phyloP scores from a whole-genome alignment of 2,329 filamentous ascomycete species.

The Diaporthe citrichinensis region DNA sequence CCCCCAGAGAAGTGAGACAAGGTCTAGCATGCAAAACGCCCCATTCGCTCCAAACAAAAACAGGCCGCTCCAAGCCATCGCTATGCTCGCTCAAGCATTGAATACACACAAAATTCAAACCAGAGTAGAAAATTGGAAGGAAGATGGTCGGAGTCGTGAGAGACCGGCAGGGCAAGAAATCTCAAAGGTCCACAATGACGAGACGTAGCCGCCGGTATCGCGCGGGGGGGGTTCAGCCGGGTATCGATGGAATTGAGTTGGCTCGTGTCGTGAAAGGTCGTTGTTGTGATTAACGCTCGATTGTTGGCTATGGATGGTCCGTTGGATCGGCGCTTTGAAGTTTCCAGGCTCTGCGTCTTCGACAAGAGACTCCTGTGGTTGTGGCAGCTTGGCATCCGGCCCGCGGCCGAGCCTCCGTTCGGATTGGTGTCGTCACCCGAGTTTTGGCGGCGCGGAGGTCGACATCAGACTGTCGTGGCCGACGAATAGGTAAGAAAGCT shows the following conservation, averaged over 20 bases:
- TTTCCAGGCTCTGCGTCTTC: slow-evolving; percentile 35
- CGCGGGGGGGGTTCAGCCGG: neutral
- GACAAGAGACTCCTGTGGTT: slow-evolving; percentile 38
- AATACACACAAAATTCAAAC: slow-evolving; percentile 32
- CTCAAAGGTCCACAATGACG: slow-evolving; percentile 13
- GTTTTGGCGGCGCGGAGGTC: slow-evolving; percentile 53
- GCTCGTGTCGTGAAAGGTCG: slow-evolving; percentile 25
- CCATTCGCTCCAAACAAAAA: slow-evolving; percentile 9
- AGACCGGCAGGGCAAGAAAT: slow-evolving; percentile 27
- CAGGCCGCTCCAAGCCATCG: slow-evolving; percentile 29
- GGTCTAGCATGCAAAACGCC: slow-evolving; percentile 39
- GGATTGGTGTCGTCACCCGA: slow-evolving; percentile 30
- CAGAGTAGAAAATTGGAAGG: slow-evolving; percentile 24
- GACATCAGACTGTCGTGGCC: slow-evolving; percentile 59
- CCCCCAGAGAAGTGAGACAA: slow-evolving; percentile 30
- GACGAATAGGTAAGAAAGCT: slow-evolving; percentile 64
- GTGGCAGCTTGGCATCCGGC: slow-evolving; percentile 43
- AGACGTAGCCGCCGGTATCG: slow-evolving; percentile 28
- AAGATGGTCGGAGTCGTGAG: slow-evolving; percentile 19
- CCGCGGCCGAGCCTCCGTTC: neutral
- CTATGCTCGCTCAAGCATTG: slow-evolving; percentile 40
- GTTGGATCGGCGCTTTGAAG: slow-evolving; percentile 2
- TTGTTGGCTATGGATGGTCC: slow-evolving; percentile 15
- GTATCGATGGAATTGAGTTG: slow-evolving; percentile 10
- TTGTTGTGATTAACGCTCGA: slow-evolving; percentile 1